A percentile compares a stretch with the other conserved stretches of the same genome.
Evolutionary conservation across 2,329 filamentous ascomycete genomes (phyloP).

Genomic region (Apiospora pterosperma): DNA sequence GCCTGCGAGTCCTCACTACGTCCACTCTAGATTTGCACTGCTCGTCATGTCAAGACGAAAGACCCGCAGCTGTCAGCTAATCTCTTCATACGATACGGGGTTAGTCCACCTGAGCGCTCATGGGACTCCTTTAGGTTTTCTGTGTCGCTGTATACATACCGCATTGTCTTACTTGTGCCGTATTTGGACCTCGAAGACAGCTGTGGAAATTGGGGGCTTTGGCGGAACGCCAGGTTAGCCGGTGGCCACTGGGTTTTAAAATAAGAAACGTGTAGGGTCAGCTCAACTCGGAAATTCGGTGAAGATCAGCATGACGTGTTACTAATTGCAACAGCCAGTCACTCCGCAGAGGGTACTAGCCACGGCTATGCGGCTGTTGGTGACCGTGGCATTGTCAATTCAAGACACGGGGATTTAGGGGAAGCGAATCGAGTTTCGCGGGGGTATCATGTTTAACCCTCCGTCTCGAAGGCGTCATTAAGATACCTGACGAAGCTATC

Average conservation of each 20-base stretch:
- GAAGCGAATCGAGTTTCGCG: background rate
- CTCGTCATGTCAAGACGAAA: background rate
- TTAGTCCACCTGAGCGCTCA: background rate
- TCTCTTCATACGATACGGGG: background rate
- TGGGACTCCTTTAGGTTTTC: background rate
- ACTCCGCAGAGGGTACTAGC: background rate
- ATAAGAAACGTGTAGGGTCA: background rate
- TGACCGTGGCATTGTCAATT: background rate
- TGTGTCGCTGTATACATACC: background rate
- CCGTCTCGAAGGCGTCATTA: slow-evolving; percentile 61
- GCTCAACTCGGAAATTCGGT: background rate
- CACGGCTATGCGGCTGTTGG: background rate
- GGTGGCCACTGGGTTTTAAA: background rate
- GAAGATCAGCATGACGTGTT: background rate
- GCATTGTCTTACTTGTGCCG: background rate
- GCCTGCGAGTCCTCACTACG: background rate
- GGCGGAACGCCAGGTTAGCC: background rate
- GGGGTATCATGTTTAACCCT: slow-evolving; percentile 35
- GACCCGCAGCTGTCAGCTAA: background rate
- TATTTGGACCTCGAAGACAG: background rate
- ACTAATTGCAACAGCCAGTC: background rate
- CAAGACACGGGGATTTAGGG: background rate
- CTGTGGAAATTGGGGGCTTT: background rate
- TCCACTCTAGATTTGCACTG: background rate
- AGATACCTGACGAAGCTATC: slow-evolving; percentile 65